Percentiles rank a stretch among this genome's conserved stretches.
Evolutionary conservation across 2,329 filamentous ascomycete species (phyloP).

Genomic region (Microdochium paspali): DNA sequence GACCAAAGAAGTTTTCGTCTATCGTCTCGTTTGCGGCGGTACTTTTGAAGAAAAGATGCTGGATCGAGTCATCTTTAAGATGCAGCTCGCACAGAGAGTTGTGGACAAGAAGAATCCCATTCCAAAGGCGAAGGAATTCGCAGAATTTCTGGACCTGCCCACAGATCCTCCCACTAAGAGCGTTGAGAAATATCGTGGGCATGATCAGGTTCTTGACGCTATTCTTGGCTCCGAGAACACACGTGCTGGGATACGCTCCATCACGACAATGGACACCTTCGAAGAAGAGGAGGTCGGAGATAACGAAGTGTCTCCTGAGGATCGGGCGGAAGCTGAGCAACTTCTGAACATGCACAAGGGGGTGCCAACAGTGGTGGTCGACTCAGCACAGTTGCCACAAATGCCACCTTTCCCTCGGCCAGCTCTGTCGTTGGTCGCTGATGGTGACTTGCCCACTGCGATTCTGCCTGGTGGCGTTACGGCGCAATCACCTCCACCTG

Average conservation of each 20-base stretch:
- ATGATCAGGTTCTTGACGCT: conserved; percentile 51
- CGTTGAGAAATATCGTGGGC: conserved; percentile 43
- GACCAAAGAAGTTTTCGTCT: conserved; percentile 71
- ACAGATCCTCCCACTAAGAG: conserved; percentile 40
- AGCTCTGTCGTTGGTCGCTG: too few species aligned
- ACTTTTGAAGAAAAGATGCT: conserved; percentile 71
- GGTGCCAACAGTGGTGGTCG: conserved; percentile 6
- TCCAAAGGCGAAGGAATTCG: conserved; percentile 50
- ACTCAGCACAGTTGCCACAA: background rate
- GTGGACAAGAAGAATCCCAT: conserved; percentile 74
- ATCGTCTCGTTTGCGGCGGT: conserved; percentile 68
- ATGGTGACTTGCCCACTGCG: too few species aligned
- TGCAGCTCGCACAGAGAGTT: conserved; percentile 66
- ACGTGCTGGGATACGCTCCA: conserved; percentile 35
- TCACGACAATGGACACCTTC: conserved; percentile 64
- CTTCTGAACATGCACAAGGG: conserved; percentile 16
- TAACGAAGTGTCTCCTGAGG: conserved; percentile 45
- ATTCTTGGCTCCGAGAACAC: conserved; percentile 28
- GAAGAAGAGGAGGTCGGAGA: conserved; percentile 58
- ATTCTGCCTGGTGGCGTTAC: too few species aligned
- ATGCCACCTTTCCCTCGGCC: too few species aligned
- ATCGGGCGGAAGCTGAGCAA: conserved; percentile 43
- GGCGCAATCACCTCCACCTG: too few species aligned
- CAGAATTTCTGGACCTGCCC: conserved; percentile 51
- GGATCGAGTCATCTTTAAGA: conserved; percentile 72